Conservation (phyloP, 176 grass and related monocot species). For the Chloris gayana region DNA sequence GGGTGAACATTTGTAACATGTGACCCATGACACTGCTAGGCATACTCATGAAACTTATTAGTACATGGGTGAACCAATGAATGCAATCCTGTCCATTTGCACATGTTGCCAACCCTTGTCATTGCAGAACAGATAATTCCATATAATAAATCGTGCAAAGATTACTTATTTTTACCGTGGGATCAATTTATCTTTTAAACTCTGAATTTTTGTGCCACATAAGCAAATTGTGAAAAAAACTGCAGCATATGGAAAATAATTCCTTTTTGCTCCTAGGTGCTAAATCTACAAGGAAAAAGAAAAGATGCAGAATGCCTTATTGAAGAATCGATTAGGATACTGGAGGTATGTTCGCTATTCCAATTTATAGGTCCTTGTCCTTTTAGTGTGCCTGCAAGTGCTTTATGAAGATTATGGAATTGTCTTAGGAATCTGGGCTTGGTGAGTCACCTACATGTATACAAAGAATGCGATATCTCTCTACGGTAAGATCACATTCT, state of each 20-base stretch:
- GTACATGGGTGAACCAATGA: background rate
- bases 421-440: conserved; percentile 79
- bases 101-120: too few species aligned
- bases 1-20: background rate
- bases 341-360: conserved; percentile 63
- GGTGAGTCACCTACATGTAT: conserved; percentile 67
- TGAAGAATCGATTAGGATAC: conserved; percentile 86
- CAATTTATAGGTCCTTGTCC: conserved; percentile 19
- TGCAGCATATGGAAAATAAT: background rate
- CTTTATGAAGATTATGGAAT: conserved; percentile 36
- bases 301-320: conserved; percentile 72
- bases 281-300: conserved; percentile 74
- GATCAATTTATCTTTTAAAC: conserved; percentile 13
- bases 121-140: too few species aligned
- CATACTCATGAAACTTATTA: background rate
- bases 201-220: background rate
- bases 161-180: conserved; percentile 1
- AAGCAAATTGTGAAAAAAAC: background rate
- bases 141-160: background rate
- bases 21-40: background rate
- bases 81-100: background rate
- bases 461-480: conserved; percentile 67
- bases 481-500: conserved; percentile 48
- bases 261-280: conserved; percentile 50
- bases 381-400: conserved; percentile 7